Conservation (phyloP, 2,329 filamentous ascomycete species). For the Pseudocercospora musae region DNA sequence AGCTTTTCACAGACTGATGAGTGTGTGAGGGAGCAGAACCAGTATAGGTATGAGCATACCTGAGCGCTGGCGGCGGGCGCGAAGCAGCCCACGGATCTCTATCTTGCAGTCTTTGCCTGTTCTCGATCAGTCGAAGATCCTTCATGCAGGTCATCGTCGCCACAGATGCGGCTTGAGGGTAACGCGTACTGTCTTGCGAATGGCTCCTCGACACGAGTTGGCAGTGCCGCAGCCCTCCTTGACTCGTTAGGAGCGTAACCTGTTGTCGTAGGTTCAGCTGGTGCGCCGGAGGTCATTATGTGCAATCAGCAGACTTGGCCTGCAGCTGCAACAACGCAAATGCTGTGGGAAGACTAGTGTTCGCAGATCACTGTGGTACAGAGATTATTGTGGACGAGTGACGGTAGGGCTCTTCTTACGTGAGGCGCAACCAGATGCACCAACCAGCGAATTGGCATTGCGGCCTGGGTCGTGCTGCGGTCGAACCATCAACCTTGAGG, state of each 20-base stretch:
- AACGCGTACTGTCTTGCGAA: constrained; percentile 25
- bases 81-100: constrained; percentile 30
- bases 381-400: constrained; percentile 25
- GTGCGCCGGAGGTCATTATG: constrained; percentile 27
- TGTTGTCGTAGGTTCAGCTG: constrained; percentile 24
- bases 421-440: constrained; percentile 25
- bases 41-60: constrained; percentile 27
- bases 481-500: constrained; percentile 26
- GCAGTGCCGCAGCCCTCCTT: constrained; percentile 24
- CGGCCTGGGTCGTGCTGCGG: constrained; percentile 25
- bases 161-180: background rate
- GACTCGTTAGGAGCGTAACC: constrained; percentile 28
- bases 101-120: constrained; percentile 30
- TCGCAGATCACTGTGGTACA: constrained; percentile 25
- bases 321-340: constrained; percentile 25
- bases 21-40: constrained; percentile 19
- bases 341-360: constrained; percentile 22
- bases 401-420: constrained; percentile 24
- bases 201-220: constrained; percentile 24
- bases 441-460: constrained; percentile 25
- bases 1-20: constrained; percentile 27
- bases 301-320: constrained; percentile 23
- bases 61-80: constrained; percentile 26
- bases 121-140: constrained; percentile 9
- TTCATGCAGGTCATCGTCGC: constrained; percentile 2